phyloP scores from a whole-genome alignment of 1,284 basidiomycete genomes.

The Tilletia caries region DNA sequence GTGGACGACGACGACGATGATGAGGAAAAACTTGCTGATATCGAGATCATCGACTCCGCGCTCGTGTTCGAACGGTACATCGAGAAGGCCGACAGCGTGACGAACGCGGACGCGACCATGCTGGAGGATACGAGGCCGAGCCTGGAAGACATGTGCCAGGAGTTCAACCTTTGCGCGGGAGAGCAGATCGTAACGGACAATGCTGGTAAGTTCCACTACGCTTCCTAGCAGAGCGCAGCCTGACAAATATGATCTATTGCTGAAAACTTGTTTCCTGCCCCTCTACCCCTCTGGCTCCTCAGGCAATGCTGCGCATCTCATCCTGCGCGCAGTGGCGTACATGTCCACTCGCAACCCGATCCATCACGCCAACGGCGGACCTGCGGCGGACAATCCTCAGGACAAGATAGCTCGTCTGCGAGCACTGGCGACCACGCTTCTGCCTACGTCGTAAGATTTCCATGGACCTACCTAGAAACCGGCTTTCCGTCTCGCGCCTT shows the following conservation, averaged over 20 bases:
- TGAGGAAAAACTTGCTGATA: background rate
- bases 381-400: no score
- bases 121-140: background rate
- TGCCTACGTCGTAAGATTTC: no score
- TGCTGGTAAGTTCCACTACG: background rate
- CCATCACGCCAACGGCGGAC: no score
- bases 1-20: background rate
- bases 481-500: no score
- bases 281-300: background rate
- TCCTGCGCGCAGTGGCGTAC: constrained; percentile 2
- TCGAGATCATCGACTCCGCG: background rate
- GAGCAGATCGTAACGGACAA: background rate
- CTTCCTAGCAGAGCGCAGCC: background rate
- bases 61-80: background rate
- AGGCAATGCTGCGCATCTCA: background rate
- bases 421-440: no score
- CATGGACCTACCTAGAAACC: no score
- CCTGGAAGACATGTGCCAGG: background rate
- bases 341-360: background rate
- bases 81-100: background rate
- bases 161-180: background rate
- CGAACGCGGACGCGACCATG: background rate
- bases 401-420: no score
- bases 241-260: background rate
- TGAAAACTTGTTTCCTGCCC: background rate